These are phyloP conservation scores for Aureobasidium mangrovei DNA, from an alignment of 2,329 filamentous ascomycete species.

Conservation along the genomic window DNA sequence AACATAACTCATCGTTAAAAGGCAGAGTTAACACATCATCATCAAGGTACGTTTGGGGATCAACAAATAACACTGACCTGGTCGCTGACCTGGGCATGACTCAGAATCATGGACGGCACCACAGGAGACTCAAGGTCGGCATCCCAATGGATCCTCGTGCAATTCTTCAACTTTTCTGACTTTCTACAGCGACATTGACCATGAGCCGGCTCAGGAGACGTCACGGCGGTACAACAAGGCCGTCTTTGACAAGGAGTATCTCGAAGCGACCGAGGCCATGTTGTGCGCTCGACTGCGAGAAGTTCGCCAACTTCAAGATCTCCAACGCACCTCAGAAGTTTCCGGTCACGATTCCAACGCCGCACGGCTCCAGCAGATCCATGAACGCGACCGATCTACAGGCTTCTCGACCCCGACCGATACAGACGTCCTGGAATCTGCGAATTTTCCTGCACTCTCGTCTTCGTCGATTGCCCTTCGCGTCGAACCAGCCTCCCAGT, in stretches of 20 bases:
- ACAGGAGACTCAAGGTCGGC: not conserved
- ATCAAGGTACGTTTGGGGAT: too few relatives aligned
- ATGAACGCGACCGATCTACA: slow-evolving; percentile 12
- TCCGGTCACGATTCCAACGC: slow-evolving; percentile 14
- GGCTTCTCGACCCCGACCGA: not conserved
- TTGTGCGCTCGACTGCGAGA: not conserved
- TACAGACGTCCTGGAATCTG: not conserved
- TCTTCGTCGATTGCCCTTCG: not conserved
- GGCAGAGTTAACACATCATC: too few relatives aligned
- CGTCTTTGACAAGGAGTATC: not conserved
- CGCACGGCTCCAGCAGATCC: slow-evolving; percentile 17
- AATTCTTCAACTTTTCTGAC: not conserved
- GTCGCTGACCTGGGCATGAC: too few relatives aligned
- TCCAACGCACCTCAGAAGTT: not conserved
- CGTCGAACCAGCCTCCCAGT: not conserved
- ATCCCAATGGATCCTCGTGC: not conserved
- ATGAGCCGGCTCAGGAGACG: not conserved
- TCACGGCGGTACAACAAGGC: not conserved
- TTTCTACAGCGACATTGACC: not conserved
- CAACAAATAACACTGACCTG: too few relatives aligned
- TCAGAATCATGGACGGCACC: not conserved
- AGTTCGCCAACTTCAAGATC: not conserved
- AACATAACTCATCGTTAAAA: too few relatives aligned
- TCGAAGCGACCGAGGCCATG: not conserved
- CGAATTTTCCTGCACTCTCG: not conserved